phyloP scores from a whole-genome alignment of 768 basidiomycete genomes.

The Termitomyces sp. region DNA sequence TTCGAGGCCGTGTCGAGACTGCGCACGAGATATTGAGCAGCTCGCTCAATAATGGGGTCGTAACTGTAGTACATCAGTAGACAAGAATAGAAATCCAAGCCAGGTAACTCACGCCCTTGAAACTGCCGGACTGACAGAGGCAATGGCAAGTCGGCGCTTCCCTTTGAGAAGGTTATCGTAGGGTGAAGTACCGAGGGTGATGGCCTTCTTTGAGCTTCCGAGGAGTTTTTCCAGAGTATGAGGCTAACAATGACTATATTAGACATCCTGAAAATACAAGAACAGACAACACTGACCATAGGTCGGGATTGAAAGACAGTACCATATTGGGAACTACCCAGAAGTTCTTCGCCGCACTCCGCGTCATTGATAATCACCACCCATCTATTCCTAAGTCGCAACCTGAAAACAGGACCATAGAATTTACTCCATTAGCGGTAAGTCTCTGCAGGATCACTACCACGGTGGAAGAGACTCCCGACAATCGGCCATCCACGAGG shows the following conservation, averaged over 20 bases:
- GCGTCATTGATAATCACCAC: constrained; percentile 13
- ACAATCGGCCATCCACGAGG: constrained; percentile 15
- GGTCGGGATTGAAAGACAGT: constrained; percentile 14
- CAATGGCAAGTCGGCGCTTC: constrained; percentile 15
- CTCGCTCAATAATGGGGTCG: constrained; percentile 9
- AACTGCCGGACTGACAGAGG: constrained; percentile 14
- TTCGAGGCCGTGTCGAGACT: constrained; percentile 5
- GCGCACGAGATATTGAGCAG: constrained; percentile 12
- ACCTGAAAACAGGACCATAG: constrained; percentile 15
- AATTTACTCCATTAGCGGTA: constrained; percentile 15
- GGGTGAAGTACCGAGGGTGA: constrained; percentile 14
- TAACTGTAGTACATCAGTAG: constrained; percentile 1
- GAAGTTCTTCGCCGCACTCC: constrained; percentile 13
- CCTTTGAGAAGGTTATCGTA: constrained; percentile 13
- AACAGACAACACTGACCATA: constrained; percentile 3
- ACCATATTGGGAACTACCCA: constrained; percentile 11
- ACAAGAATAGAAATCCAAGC: not conserved
- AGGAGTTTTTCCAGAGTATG: constrained; percentile 11
- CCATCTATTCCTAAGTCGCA: constrained; percentile 14
- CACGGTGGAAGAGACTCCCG: constrained; percentile 15
- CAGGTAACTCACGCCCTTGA: constrained; percentile 1
- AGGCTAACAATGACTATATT: not conserved
- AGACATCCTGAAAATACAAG: not conserved
- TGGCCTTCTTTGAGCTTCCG: constrained; percentile 8
- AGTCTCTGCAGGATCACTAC: constrained; percentile 13